Conservation (phyloP, 2,329 filamentous ascomycete species). For the Phaeosphaeriaceae sp. region DNA sequence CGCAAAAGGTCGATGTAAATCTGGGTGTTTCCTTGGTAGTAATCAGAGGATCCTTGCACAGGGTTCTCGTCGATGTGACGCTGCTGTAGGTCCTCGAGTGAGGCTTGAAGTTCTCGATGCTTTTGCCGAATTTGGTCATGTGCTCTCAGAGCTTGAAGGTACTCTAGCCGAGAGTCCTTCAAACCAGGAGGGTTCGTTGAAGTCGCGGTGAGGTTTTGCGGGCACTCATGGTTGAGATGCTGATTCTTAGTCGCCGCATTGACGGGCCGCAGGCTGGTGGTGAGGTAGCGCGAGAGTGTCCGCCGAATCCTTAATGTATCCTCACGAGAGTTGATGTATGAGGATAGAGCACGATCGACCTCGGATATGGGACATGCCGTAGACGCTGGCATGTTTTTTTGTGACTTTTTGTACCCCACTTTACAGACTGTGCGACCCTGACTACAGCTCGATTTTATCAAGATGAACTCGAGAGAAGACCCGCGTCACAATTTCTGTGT, state of each 20-base stretch:
- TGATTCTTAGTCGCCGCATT: slow-evolving; percentile 34
- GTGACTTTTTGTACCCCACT: neutral
- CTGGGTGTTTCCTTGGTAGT: slow-evolving; percentile 35
- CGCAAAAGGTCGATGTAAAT: slow-evolving; percentile 55
- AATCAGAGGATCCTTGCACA: slow-evolving; percentile 38
- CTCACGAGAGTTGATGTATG: slow-evolving; percentile 46
- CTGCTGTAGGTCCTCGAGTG: slow-evolving; percentile 39
- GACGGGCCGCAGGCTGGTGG: slow-evolving; percentile 36
- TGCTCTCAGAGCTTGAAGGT: slow-evolving; percentile 54
- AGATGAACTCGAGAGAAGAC: no score
- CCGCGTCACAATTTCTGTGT: neutral
- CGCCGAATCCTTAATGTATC: slow-evolving; percentile 47
- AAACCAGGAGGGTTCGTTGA: slow-evolving; percentile 46
- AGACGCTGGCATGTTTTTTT: slow-evolving; percentile 25
- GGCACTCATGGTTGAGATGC: slow-evolving; percentile 43
- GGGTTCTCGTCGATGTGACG: slow-evolving; percentile 31
- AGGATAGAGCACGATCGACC: slow-evolving; percentile 43
- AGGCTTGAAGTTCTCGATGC: slow-evolving; percentile 40
- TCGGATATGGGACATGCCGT: slow-evolving; percentile 46
- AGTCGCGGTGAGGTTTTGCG: slow-evolving; percentile 28
- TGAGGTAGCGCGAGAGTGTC: slow-evolving; percentile 41
- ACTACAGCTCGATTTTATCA: neutral
- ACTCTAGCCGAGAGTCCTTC: slow-evolving; percentile 52
- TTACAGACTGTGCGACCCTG: neutral
- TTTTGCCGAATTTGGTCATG: slow-evolving; percentile 51